These are phyloP conservation scores for Phytophthora uliginosa DNA, from an alignment of 352 stramenopile species.

Conservation along the genomic window DNA sequence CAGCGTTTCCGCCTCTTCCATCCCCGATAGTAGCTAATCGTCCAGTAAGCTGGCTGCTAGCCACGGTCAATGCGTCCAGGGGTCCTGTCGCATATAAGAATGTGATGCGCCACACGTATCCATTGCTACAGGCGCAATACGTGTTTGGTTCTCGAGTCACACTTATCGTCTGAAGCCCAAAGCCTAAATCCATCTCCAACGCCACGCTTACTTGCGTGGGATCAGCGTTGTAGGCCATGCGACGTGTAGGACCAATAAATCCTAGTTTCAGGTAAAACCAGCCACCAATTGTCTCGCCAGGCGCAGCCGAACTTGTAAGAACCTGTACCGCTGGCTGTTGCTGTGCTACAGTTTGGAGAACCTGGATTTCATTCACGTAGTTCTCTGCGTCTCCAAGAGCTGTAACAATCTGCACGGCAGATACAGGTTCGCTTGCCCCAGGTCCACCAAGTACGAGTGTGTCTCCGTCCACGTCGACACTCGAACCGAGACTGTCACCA, in stretches of 20 bases:
- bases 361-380: slow-evolving; percentile 82
- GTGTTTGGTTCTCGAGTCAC: slow-evolving; percentile 72
- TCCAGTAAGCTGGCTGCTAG: slow-evolving; percentile 63
- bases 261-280: slow-evolving; percentile 81
- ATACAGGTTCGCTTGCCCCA: slow-evolving; percentile 61
- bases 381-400: slow-evolving; percentile 53
- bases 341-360: slow-evolving; percentile 61
- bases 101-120: slow-evolving; percentile 82
- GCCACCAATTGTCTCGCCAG: slow-evolving; percentile 71
- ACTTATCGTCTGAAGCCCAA: slow-evolving; percentile 63
- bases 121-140: slow-evolving; percentile 77
- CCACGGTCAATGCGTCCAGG: slow-evolving; percentile 53
- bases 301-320: slow-evolving; percentile 71
- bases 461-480: slow-evolving; percentile 74
- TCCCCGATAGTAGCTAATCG: slow-evolving; percentile 65
- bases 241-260: slow-evolving; percentile 60
- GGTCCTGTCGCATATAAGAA: slow-evolving; percentile 78
- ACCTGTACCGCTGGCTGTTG: slow-evolving; percentile 76
- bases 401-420: slow-evolving; percentile 80
- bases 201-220: slow-evolving; percentile 70
- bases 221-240: slow-evolving; percentile 79
- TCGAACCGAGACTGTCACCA: slow-evolving; percentile 66
- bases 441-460: slow-evolving; percentile 80
- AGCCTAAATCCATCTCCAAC: slow-evolving; percentile 82
- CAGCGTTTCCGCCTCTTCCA: slow-evolving; percentile 46